phyloP scores from a whole-genome alignment of 179 eudicot species.

The Nepenthes alata region DNA sequence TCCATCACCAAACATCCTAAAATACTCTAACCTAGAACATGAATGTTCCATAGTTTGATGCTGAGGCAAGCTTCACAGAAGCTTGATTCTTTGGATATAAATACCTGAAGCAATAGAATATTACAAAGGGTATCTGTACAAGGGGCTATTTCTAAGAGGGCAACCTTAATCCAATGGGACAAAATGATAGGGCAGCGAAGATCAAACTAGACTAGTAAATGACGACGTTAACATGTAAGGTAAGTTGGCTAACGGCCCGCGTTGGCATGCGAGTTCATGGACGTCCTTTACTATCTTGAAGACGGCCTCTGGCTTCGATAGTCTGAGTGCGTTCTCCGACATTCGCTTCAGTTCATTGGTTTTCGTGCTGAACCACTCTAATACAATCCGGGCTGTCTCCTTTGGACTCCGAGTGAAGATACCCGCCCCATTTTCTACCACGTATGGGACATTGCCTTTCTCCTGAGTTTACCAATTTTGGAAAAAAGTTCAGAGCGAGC shows the following conservation, averaged over 20 bases:
- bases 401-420: conserved; percentile 73
- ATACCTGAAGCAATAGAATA: too few species aligned
- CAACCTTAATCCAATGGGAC: not conserved
- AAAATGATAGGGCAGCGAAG: not conserved
- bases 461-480: conserved; percentile 32
- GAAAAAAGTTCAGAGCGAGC: not conserved
- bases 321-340: conserved; percentile 75
- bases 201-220: conserved; percentile 51
- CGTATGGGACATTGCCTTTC: conserved; percentile 89
- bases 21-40: too few species aligned
- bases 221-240: conserved; percentile 71
- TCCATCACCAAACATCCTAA: too few species aligned
- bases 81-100: too few species aligned
- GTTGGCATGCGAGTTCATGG: conserved; percentile 59
- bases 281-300: conserved; percentile 89
- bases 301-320: conserved; percentile 86
- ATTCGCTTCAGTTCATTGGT: conserved; percentile 48
- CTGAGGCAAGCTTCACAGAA: too few species aligned
- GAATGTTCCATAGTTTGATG: too few species aligned
- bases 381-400: conserved; percentile 68
- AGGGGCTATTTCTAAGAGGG: not conserved
- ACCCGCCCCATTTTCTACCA: conserved; percentile 90
- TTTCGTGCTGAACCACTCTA: conserved; percentile 76
- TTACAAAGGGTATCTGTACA: not conserved
- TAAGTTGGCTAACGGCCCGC: conserved; percentile 51